phyloP scores from a whole-genome alignment of 2,329 filamentous ascomycete species.

The Botryotinia narcissicola region DNA sequence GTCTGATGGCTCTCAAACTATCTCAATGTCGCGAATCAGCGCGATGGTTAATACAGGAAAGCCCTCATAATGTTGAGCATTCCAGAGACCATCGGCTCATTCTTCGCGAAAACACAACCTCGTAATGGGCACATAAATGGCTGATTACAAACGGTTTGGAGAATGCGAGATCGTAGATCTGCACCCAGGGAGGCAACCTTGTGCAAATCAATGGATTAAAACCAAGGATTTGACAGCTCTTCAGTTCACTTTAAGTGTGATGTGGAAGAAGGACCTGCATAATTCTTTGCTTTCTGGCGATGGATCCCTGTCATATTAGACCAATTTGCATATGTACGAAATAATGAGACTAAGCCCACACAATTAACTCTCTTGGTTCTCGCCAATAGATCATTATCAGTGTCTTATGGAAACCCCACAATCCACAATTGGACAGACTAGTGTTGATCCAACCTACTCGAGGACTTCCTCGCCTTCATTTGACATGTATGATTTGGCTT shows the following conservation, averaged over 20 bases:
- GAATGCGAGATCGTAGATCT: constrained; percentile 19
- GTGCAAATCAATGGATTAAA: constrained; percentile 11
- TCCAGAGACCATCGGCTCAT: constrained; percentile 13
- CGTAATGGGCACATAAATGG: not conserved
- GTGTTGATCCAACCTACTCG: constrained; percentile 29
- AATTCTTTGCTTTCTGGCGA: constrained; percentile 5
- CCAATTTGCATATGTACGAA: constrained; percentile 18
- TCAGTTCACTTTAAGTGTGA: not conserved
- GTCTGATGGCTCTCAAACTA: constrained; percentile 2
- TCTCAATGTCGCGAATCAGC: not conserved
- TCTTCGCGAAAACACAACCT: constrained; percentile 16
- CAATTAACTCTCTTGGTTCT: not conserved
- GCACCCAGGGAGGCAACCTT: constrained; percentile 12
- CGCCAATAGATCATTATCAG: constrained; percentile 17
- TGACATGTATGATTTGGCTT: constrained; percentile 18
- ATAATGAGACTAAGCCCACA: constrained; percentile 19
- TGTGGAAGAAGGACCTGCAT: constrained; percentile 16
- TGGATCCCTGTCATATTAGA: constrained; percentile 15
- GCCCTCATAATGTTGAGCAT: constrained; percentile 11
- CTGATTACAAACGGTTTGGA: constrained; percentile 8
- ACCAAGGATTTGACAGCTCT: not conserved
- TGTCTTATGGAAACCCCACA: constrained; percentile 25
- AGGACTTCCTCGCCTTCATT: constrained; percentile 22
- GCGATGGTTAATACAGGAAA: not conserved
- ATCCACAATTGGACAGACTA: constrained; percentile 23